These are phyloP conservation scores for Euphorbia schlechtendalii DNA, from an alignment of 441 rosid genomes.

Conservation along the genomic window DNA sequence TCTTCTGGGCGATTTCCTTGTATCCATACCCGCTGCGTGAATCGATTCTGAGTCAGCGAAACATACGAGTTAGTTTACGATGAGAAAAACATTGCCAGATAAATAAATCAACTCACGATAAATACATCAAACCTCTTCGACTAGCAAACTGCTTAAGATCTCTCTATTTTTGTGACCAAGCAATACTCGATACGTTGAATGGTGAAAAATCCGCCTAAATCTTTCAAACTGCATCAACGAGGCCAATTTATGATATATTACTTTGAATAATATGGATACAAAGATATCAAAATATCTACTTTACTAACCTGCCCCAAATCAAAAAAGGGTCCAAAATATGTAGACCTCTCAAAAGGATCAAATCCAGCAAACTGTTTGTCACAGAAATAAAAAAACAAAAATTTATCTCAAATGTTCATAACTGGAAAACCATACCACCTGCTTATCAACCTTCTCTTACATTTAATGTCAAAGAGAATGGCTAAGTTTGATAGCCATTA, in stretches of 20 bases:
- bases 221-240: slow-evolving; percentile 59
- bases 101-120: no score
- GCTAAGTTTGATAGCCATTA: neutral
- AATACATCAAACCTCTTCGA: slow-evolving; percentile 49
- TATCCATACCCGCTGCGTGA: slow-evolving; percentile 82
- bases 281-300: neutral
- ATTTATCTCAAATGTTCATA: neutral
- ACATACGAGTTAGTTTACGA: neutral
- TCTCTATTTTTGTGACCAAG: slow-evolving; percentile 81
- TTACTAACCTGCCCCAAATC: slow-evolving; percentile 81
- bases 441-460: neutral
- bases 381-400: no score
- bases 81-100: neutral
- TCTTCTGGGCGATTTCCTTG: slow-evolving; percentile 77
- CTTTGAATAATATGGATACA: slow-evolving; percentile 1
- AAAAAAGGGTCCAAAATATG: slow-evolving; percentile 85
- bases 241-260: neutral
- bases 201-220: slow-evolving; percentile 88
- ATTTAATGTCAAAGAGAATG: neutral
- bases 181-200: slow-evolving; percentile 75
- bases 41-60: slow-evolving; percentile 43
- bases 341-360: slow-evolving; percentile 89
- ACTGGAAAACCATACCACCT: neutral
- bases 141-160: slow-evolving; percentile 72
- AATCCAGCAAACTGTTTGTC: slow-evolving; percentile 95